phyloP scores from a whole-genome alignment of 441 rosid species.

The Adansonia madagascariensis region DNA sequence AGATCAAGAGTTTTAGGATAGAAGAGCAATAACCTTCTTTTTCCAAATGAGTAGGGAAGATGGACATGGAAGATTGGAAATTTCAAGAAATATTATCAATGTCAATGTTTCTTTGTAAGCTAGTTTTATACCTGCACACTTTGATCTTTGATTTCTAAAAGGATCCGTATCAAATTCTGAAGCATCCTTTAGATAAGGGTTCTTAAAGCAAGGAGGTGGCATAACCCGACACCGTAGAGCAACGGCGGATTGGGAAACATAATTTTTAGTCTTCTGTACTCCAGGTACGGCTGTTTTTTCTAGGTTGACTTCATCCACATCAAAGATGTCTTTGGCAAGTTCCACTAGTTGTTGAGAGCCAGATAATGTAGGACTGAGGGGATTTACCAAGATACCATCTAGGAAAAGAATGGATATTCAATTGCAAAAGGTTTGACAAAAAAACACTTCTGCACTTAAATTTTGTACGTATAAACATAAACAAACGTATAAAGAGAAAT shows the following conservation, averaged over 20 bases:
- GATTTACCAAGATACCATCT: constrained; percentile 43
- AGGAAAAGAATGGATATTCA: constrained; percentile 23
- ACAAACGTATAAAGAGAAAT: background rate
- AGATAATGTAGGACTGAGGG: constrained; percentile 48
- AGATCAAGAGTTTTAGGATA: constrained; percentile 18
- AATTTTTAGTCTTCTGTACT: constrained; percentile 50
- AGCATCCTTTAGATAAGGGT: constrained; percentile 69
- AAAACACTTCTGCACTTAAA: background rate
- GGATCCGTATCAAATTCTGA: constrained; percentile 61
- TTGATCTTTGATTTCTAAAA: constrained; percentile 74
- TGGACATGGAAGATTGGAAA: background rate
- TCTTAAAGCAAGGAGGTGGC: constrained; percentile 94
- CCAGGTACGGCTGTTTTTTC: constrained; percentile 40
- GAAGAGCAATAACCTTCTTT: background rate
- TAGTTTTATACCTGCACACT: constrained; percentile 63
- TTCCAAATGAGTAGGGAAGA: constrained; percentile 15
- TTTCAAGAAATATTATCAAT: background rate
- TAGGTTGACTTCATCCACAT: constrained; percentile 44
- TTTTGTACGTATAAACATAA: background rate
- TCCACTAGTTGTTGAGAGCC: constrained; percentile 48
- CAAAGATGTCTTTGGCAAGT: constrained; percentile 48
- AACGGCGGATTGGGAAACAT: constrained; percentile 81
- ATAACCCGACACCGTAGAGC: constrained; percentile 79
- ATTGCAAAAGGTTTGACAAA: constrained; percentile 2
- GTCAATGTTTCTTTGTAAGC: background rate